phyloP scores from a whole-genome alignment of 129 eudicot species.

The Flaveria linearis region DNA sequence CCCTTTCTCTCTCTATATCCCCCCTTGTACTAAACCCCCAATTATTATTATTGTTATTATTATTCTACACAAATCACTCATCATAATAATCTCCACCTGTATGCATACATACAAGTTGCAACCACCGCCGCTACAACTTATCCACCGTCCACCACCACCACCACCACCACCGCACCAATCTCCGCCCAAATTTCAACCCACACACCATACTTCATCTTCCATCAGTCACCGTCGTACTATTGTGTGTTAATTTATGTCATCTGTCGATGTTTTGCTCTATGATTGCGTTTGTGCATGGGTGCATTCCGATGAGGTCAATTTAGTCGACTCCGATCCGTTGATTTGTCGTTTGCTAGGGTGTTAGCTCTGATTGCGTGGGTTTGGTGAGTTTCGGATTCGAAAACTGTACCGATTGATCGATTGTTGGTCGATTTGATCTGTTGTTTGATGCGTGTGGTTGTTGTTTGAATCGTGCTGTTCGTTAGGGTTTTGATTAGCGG shows the following conservation, averaged over 20 bases:
- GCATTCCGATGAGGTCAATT: slow-evolving; percentile 29
- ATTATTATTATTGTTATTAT: slow-evolving; percentile 17
- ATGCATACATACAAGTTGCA: not conserved
- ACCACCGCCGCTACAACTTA: slow-evolving; percentile 40
- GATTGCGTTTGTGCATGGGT: slow-evolving; percentile 23
- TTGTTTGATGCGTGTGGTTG: not conserved
- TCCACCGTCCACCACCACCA: slow-evolving; percentile 21
- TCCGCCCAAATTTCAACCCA: slow-evolving; percentile 1
- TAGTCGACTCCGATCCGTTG: slow-evolving; percentile 21
- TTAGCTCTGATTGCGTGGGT: slow-evolving; percentile 11
- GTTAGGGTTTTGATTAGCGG: slow-evolving; percentile 48
- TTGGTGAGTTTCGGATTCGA: not conserved
- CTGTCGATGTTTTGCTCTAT: not conserved
- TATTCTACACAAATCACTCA: not conserved
- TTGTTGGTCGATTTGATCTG: slow-evolving; percentile 30
- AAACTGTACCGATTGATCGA: not conserved
- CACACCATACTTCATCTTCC: not conserved
- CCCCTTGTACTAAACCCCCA: slow-evolving; percentile 15
- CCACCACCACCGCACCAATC: slow-evolving; percentile 19
- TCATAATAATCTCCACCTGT: slow-evolving; percentile 30
- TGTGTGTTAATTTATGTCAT: not conserved
- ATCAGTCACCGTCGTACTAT: not conserved
- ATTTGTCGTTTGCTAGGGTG: not conserved
- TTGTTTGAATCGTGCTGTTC: slow-evolving; percentile 11
- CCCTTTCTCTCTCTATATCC: slow-evolving; percentile 38